A percentile compares a stretch with the other conserved stretches of the same genome.
Conservation (phyloP, 2,329 filamentous ascomycete species). For the Rhynchosporium agropyri region DNA sequence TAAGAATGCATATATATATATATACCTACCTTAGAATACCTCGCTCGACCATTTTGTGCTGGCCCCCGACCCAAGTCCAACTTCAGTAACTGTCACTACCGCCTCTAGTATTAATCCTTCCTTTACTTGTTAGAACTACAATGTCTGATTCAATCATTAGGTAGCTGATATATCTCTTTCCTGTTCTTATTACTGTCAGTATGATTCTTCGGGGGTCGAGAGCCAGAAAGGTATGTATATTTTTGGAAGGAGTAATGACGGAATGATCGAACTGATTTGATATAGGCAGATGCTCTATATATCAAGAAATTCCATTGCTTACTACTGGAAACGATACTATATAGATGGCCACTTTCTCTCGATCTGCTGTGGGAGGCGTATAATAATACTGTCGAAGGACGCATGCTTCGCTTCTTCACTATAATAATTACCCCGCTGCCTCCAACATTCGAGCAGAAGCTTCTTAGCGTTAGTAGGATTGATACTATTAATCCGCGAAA, state of each 20-base stretch:
- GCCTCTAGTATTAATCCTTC: background rate
- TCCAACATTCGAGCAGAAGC: background rate
- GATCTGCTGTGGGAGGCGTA: background rate
- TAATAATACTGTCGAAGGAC: background rate
- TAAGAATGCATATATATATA: too few species aligned
- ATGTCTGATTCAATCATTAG: background rate
- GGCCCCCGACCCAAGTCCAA: too few species aligned
- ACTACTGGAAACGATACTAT: background rate
- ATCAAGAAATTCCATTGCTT: conserved; percentile 1
- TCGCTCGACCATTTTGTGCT: too few species aligned
- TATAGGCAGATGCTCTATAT: background rate
- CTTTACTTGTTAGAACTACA: background rate
- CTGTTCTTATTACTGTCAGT: background rate
- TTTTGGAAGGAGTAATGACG: background rate
- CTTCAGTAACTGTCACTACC: too few species aligned
- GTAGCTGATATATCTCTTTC: background rate
- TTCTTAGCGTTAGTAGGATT: background rate
- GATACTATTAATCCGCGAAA: background rate
- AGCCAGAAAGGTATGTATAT: background rate
- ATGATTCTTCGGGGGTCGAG: background rate
- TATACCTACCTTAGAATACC: too few species aligned
- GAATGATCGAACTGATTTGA: background rate
- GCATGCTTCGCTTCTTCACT: background rate
- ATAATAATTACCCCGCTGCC: background rate
- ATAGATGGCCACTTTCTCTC: background rate